Conservation (phyloP, 768 basidiomycete genomes). For the Termitomyces bulborhizus region DNA sequence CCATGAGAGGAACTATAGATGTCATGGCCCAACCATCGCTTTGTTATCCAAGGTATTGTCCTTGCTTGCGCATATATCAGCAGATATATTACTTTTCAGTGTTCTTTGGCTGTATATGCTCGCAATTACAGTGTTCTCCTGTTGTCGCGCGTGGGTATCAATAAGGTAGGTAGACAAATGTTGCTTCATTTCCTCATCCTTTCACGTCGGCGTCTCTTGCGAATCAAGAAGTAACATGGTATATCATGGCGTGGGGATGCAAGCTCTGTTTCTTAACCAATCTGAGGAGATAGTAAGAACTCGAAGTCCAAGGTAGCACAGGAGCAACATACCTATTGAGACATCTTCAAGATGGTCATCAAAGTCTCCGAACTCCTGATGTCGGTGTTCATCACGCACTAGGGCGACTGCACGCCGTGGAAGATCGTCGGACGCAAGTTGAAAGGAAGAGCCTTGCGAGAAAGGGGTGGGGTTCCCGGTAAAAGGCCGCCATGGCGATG, state of each 20-base stretch:
- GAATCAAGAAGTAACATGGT: not conserved
- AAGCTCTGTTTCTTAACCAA: slow-evolving; percentile 37
- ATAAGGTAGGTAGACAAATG: not conserved
- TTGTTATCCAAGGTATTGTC: not conserved
- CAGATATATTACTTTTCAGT: not conserved
- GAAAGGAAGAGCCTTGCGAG: slow-evolving; percentile 35
- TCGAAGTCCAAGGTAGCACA: slow-evolving; percentile 14
- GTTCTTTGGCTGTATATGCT: not conserved
- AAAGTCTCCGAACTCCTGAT: slow-evolving; percentile 67
- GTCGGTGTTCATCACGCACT: slow-evolving; percentile 43
- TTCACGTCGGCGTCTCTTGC: not conserved
- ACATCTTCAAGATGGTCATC: slow-evolving; percentile 81
- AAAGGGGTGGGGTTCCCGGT: slow-evolving; percentile 35
- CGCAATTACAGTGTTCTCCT: not conserved
- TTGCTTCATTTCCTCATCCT: not conserved
- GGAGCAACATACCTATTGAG: slow-evolving; percentile 32
- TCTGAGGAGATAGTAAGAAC: slow-evolving; percentile 19
- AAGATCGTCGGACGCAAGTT: slow-evolving; percentile 37
- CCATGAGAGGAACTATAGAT: no score
- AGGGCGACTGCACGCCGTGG: slow-evolving; percentile 42
- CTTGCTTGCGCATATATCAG: no score
- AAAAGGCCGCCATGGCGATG: slow-evolving; percentile 44
- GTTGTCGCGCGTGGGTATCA: not conserved
- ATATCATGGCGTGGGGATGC: slow-evolving; percentile 22
- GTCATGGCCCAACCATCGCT: no score